Conservation (phyloP, 306 rosid species). For the Vachellia collinsii region DNA sequence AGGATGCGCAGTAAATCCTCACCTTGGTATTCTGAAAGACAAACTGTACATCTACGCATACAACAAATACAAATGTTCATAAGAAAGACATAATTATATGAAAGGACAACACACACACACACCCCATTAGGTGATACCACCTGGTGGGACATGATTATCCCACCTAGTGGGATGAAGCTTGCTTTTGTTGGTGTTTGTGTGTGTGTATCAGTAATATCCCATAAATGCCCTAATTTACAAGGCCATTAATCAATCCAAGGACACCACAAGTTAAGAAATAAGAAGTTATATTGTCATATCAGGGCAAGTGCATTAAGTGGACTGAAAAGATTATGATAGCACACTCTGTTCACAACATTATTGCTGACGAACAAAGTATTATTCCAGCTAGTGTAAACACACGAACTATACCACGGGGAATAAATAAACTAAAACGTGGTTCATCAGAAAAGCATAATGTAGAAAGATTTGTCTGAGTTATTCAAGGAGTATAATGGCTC, state of each 20-base stretch:
- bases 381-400: conserved; percentile 1
- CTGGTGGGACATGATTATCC: too few species aligned
- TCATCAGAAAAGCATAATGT: neutral
- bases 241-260: neutral
- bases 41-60: conserved; percentile 72
- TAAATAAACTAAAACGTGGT: neutral
- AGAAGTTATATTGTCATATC: neutral
- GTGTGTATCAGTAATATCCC: neutral
- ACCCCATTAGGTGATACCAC: too few species aligned
- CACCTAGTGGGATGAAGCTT: too few species aligned
- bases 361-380: neutral
- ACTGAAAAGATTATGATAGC: conserved; percentile 12
- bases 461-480: neutral
- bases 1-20: conserved; percentile 85
- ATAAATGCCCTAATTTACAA: conserved; percentile 2
- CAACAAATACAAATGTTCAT: conserved; percentile 38
- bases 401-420: neutral
- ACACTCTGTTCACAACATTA: conserved; percentile 11
- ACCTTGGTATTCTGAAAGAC: conserved; percentile 76
- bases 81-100: conserved; percentile 25
- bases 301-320: conserved; percentile 9
- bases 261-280: neutral
- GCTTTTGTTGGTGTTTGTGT: too few species aligned
- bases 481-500: neutral
- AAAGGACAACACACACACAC: neutral